These are phyloP conservation scores for Dictyostelium brefeldianum DNA, from an alignment of 78 protist genomes.

Conservation along the genomic window DNA sequence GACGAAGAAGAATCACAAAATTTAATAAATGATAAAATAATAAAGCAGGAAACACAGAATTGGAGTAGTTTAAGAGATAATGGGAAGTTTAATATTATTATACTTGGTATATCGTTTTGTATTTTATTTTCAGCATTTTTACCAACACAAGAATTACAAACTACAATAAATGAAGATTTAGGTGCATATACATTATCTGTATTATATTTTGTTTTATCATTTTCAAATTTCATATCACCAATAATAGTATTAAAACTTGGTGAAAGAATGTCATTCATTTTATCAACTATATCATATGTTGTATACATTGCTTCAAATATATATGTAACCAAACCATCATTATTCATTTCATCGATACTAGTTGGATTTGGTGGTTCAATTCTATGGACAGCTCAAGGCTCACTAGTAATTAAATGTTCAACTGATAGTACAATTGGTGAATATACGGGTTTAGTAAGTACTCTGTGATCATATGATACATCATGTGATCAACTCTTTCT, in stretches of 20 bases:
- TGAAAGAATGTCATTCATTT: slow-evolving; percentile 33
- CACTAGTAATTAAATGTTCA: slow-evolving; percentile 54
- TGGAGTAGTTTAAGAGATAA: too few species aligned
- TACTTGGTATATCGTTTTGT: slow-evolving; percentile 54
- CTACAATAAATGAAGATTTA: slow-evolving; percentile 21
- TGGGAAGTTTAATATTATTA: slow-evolving; percentile 12
- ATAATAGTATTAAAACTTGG: slow-evolving; percentile 7
- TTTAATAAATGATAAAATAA: too few species aligned
- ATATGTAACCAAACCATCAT: not conserved
- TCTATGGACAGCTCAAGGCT: slow-evolving; percentile 72
- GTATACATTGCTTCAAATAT: slow-evolving; percentile 61
- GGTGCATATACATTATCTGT: slow-evolving; percentile 35
- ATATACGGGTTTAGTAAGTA: slow-evolving; percentile 51
- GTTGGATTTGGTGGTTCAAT: slow-evolving; percentile 60
- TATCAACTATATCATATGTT: slow-evolving; percentile 12
- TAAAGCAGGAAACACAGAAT: too few species aligned
- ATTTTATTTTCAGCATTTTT: slow-evolving; percentile 41
- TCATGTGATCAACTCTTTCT: too few species aligned
- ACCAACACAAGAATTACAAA: slow-evolving; percentile 63
- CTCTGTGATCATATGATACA: too few species aligned
- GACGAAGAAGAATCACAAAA: too few species aligned
- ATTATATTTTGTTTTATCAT: slow-evolving; percentile 25
- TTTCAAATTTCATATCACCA: slow-evolving; percentile 51
- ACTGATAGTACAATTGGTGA: slow-evolving; percentile 31
- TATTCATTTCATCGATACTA: slow-evolving; percentile 18